Conservation (phyloP, 305 asterid genomes). For the Fraxinus greggii region DNA sequence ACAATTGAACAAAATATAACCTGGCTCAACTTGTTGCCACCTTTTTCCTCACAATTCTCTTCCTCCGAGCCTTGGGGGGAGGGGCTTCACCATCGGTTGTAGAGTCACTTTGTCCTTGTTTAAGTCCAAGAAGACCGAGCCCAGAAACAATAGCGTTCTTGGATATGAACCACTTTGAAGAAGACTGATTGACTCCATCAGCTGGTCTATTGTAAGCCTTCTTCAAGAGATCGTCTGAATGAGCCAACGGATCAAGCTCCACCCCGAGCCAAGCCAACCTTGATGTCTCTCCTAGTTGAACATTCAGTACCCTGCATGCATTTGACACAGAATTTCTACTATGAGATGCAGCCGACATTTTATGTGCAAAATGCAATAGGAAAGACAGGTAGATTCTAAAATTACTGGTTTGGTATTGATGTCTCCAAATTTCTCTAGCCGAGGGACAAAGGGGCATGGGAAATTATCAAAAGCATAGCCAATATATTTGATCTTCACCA, state of each 20-base stretch:
- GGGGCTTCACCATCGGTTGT: constrained; percentile 45
- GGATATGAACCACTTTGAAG: constrained; percentile 91
- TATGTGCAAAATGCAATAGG: background rate
- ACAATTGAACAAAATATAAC: constrained; percentile 4
- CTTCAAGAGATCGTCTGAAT: constrained; percentile 69
- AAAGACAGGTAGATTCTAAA: background rate
- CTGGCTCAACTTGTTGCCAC: constrained; percentile 50
- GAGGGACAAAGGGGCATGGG: background rate
- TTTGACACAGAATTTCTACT: constrained; percentile 19
- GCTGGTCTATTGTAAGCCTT: constrained; percentile 79
- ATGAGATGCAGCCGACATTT: background rate
- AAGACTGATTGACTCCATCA: constrained; percentile 48
- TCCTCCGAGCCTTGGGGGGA: constrained; percentile 69
- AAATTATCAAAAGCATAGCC: background rate
- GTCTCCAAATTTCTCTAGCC: background rate
- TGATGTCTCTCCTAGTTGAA: constrained; percentile 86
- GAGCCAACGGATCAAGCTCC: constrained; percentile 84
- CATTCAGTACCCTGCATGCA: constrained; percentile 63
- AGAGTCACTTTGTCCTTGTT: constrained; percentile 53
- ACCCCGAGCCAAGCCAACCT: constrained; percentile 93
- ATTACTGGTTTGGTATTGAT: background rate
- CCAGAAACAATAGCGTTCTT: constrained; percentile 82
- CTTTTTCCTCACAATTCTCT: constrained; percentile 76
- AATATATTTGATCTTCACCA: background rate
- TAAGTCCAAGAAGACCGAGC: constrained; percentile 87